These are phyloP conservation scores for Boletus eberwhitei DNA, from an alignment of 768 basidiomycete genomes.

Conservation along the genomic window DNA sequence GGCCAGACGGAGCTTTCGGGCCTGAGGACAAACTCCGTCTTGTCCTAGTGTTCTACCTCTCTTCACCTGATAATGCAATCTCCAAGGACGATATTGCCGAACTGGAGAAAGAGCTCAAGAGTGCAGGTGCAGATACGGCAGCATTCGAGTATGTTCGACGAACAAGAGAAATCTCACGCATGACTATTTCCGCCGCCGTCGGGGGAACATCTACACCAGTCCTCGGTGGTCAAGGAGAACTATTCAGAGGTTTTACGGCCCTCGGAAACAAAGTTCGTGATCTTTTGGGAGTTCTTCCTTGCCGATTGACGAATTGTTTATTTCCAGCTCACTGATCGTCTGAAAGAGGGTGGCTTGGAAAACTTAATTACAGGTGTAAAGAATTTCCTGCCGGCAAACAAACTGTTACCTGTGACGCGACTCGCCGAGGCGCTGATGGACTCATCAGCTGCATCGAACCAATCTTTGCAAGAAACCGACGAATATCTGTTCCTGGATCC, in stretches of 20 bases:
- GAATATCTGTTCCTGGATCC: constrained; percentile 95
- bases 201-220: constrained; percentile 65
- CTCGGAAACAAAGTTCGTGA: constrained; percentile 77
- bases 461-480: constrained; percentile 94
- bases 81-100: constrained; percentile 87
- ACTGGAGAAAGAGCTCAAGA: constrained; percentile 82
- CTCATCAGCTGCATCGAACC: constrained; percentile 87
- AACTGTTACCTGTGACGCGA: constrained; percentile 88
- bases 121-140: constrained; percentile 71
- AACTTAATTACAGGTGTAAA: constrained; percentile 97
- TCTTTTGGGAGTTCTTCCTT: neutral
- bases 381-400: constrained; percentile 94
- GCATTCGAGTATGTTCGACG: constrained; percentile 93
- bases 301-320: neutral
- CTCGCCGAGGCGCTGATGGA: constrained; percentile 97
- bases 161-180: constrained; percentile 86
- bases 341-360: constrained; percentile 95
- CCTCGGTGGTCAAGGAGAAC: constrained; percentile 73
- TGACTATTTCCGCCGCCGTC: constrained; percentile 71
- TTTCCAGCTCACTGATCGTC: constrained; percentile 78
- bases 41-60: constrained; percentile 93
- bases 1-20: constrained; percentile 62
- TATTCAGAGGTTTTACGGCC: constrained; percentile 92
- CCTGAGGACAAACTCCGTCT: constrained; percentile 88
- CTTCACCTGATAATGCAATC: constrained; percentile 73